A percentile compares a stretch with the other conserved stretches of the same genome.
Conservation (phyloP, 768 basidiomycete genomes). For the Amanita fuliginea region DNA sequence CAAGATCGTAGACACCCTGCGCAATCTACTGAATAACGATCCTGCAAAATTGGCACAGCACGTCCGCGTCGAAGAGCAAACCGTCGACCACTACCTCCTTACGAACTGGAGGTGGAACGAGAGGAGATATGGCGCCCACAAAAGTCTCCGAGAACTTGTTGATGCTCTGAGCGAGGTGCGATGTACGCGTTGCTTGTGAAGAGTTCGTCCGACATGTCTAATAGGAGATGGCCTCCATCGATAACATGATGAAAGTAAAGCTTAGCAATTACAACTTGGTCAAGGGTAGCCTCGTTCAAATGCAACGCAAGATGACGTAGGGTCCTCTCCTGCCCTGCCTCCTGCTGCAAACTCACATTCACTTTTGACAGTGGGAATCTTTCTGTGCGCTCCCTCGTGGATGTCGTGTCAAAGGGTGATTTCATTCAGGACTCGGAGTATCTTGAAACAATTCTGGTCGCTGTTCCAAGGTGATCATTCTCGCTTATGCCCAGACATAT, state of each 20-base stretch:
- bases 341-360: conserved; percentile 6
- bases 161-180: conserved; percentile 78
- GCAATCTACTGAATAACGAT: conserved; percentile 85
- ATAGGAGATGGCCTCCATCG: conserved; percentile 91
- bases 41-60: conserved; percentile 65
- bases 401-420: conserved; percentile 73
- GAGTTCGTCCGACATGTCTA: conserved; percentile 6
- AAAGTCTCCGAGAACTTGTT: conserved; percentile 72
- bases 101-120: conserved; percentile 88
- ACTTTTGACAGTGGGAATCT: conserved; percentile 67
- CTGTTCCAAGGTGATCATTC: conserved; percentile 73
- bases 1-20: conserved; percentile 89
- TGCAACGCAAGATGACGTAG: conserved; percentile 92
- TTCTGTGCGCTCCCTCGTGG: conserved; percentile 79
- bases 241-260: conserved; percentile 89
- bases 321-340: conserved; percentile 8
- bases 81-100: conserved; percentile 72
- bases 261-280: conserved; percentile 86
- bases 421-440: conserved; percentile 88
- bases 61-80: conserved; percentile 67
- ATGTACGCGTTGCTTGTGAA: conserved; percentile 2
- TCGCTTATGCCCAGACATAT: conserved; percentile 8
- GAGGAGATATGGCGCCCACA: conserved; percentile 78
- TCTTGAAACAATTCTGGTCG: conserved; percentile 84
- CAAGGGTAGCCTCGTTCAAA: conserved; percentile 83